Evolutionary conservation across 2,329 filamentous ascomycete species (phyloP).

Genomic region (Penicillium sp.): DNA sequence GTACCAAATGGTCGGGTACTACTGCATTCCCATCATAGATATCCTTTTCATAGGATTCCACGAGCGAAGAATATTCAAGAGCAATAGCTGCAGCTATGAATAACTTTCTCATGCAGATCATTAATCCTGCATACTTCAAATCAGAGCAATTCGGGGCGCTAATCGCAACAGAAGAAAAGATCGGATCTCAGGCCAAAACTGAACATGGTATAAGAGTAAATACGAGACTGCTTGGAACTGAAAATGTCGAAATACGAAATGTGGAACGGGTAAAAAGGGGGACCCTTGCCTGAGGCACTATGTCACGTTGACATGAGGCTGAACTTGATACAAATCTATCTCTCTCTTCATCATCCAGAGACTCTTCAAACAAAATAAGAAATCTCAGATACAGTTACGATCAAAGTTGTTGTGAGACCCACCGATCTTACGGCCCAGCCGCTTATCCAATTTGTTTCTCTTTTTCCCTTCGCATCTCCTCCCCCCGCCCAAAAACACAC

Average conservation of each 20-base stretch:
- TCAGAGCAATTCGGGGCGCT: neutral
- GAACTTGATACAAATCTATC: neutral
- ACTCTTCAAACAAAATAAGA: neutral
- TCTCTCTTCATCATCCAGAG: neutral
- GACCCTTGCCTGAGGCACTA: neutral
- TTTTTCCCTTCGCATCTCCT: slow-evolving; percentile 21
- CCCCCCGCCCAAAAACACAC: slow-evolving; percentile 7
- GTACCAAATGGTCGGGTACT: neutral
- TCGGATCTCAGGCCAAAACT: neutral
- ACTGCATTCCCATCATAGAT: no score
- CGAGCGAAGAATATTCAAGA: neutral
- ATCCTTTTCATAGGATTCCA: neutral
- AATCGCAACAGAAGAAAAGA: neutral
- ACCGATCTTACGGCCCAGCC: slow-evolving; percentile 15
- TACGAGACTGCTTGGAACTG: neutral
- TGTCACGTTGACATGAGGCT: slow-evolving; percentile 3
- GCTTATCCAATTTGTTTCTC: slow-evolving; percentile 26
- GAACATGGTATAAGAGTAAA: neutral
- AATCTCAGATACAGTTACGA: neutral
- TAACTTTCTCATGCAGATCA: neutral
- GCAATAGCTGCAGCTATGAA: neutral
- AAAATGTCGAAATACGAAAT: neutral
- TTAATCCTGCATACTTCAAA: slow-evolving; percentile 2
- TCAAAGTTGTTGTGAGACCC: slow-evolving; percentile 9
- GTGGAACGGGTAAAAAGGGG: neutral